A percentile compares a stretch with the other conserved stretches of the same genome.
Evolutionary conservation across 371 early-diverging fungal species (phyloP).

Genomic region (Apophysomyces ossiformis): DNA sequence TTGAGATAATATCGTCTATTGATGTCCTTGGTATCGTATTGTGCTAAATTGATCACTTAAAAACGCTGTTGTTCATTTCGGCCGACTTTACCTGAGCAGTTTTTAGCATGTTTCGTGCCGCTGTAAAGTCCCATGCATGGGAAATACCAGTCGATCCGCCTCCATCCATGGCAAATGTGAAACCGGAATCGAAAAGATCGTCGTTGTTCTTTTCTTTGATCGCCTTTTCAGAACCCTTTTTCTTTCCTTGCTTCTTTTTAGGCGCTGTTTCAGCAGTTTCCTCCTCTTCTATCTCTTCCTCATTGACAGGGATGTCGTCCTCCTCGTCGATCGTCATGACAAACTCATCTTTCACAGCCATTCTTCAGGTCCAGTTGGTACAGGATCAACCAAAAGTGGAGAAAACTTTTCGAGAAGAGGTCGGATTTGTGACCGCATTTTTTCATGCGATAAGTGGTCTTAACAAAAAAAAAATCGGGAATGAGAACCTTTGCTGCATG

Average conservation of each 20-base stretch:
- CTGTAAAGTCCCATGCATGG: slow-evolving; percentile 83
- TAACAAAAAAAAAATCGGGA: no score
- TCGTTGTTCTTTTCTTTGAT: slow-evolving; percentile 47
- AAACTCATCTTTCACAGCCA: slow-evolving; percentile 59
- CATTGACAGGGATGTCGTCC: slow-evolving; percentile 60
- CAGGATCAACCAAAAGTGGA: not conserved
- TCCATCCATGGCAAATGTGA: slow-evolving; percentile 78
- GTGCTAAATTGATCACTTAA: slow-evolving; percentile 12
- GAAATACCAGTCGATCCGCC: slow-evolving; percentile 59
- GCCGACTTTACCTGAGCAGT: slow-evolving; percentile 44
- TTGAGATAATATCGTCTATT: slow-evolving; percentile 77
- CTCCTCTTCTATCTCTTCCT: slow-evolving; percentile 33
- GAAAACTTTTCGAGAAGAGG: slow-evolving; percentile 6
- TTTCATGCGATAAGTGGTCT: no score
- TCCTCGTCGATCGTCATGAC: slow-evolving; percentile 84
- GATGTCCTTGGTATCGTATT: slow-evolving; percentile 38
- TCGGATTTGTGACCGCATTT: not conserved
- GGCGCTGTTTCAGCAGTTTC: slow-evolving; percentile 17
- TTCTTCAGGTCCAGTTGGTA: not conserved
- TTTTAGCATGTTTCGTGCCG: slow-evolving; percentile 78
- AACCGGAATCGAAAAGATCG: slow-evolving; percentile 65
- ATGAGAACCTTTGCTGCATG: no score
- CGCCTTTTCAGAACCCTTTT: slow-evolving; percentile 31
- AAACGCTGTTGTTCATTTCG: not conserved
- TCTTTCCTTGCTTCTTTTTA: slow-evolving; percentile 23